Evolutionary conservation across 2,329 filamentous ascomycete species (phyloP), one percentile per base, ranked within the genome.

Genomic region (Phoma sp.): DNA sequence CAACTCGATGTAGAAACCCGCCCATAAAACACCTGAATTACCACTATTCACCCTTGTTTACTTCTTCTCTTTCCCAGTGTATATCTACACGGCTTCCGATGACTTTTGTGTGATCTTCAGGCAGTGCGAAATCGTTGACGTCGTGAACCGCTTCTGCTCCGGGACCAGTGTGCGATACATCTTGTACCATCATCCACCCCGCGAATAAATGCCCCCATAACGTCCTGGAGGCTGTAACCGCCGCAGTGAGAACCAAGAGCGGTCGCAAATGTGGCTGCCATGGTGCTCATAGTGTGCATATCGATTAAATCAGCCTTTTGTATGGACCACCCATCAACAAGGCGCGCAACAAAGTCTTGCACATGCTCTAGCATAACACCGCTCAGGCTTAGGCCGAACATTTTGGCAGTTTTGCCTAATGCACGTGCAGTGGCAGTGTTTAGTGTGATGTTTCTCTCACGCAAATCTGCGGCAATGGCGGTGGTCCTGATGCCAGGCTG

Each of bases 191-290:
- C 17, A 10, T 49, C 18, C 0, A 60, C 12, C 0, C 59, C 59
- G 0, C 47, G 12, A 2, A 45, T 15, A 15, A 64, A 64, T 0
- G 59, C 50, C 0, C 12, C 12, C 38, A 53, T 54, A 1, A 62
- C 26, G 0, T 47, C 28, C 4, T 56, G 38, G 4, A 28, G 3
- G 4, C 10, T 45, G 4, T 33, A 18, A 0, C 11, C 7, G n/a
- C 42, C 38, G 4, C 3, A 12, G 3, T 40, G 30, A 2, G 46
- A 25, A 2, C 26, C 29, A 0, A 63, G 20, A 1, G 52, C 30
- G 0, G 29, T 28, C 1, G 63, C 58, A 15, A 66, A 65, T 0
- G 50, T 18, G 1, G 14, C 18, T 0, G 61, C 43, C 1, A 63
- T 34, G 0, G 5, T 20, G 2, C 29, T 48, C 12, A 45, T 25